Conservation (phyloP, 2,329 filamentous ascomycete genomes). For the Paraphaeosphaeria minitans region DNA sequence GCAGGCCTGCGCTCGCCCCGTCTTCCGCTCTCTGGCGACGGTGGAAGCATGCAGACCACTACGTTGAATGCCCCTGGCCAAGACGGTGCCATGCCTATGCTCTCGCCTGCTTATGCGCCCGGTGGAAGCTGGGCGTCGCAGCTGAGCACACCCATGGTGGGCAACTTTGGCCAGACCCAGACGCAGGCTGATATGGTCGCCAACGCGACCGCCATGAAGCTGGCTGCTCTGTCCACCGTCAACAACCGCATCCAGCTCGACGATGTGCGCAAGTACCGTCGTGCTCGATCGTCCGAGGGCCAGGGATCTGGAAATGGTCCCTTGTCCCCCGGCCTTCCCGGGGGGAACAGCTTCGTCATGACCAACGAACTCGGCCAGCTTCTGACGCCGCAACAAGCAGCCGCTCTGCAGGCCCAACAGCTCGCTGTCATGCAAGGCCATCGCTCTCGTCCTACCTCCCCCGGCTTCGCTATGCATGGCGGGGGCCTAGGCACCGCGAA, state of each 20-base stretch:
- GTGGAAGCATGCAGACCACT: slow-evolving; percentile 78
- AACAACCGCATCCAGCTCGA: slow-evolving; percentile 98
- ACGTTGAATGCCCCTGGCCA: slow-evolving; percentile 77
- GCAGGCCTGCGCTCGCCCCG: slow-evolving; percentile 81
- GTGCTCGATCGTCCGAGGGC: slow-evolving; percentile 85
- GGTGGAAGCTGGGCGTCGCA: slow-evolving; percentile 98
- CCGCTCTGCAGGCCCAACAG: slow-evolving; percentile 70
- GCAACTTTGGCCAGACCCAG: slow-evolving; percentile 71
- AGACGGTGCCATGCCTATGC: slow-evolving; percentile 74
- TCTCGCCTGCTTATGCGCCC: slow-evolving; percentile 77
- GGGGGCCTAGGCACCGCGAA: slow-evolving; percentile 65
- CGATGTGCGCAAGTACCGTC: slow-evolving; percentile 94
- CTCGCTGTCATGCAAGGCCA: slow-evolving; percentile 79
- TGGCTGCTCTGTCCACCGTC: slow-evolving; percentile 93
- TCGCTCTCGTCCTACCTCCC: slow-evolving; percentile 87
- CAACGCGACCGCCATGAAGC: slow-evolving; percentile 98
- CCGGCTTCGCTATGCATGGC: slow-evolving; percentile 78
- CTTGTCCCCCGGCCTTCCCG: slow-evolving; percentile 67
- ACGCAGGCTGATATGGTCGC: slow-evolving; percentile 96
- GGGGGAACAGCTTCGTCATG: slow-evolving; percentile 82
- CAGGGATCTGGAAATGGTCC: slow-evolving; percentile 64
- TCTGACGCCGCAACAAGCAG: slow-evolving; percentile 64
- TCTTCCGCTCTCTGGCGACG: slow-evolving; percentile 67
- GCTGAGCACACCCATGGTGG: slow-evolving; percentile 95
- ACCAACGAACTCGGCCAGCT: slow-evolving; percentile 92